A percentile compares a stretch with the other conserved stretches of the same genome.
Evolutionary conservation across 176 grass and related monocot species (phyloP).

Genomic region (Aegilops bicornis): DNA sequence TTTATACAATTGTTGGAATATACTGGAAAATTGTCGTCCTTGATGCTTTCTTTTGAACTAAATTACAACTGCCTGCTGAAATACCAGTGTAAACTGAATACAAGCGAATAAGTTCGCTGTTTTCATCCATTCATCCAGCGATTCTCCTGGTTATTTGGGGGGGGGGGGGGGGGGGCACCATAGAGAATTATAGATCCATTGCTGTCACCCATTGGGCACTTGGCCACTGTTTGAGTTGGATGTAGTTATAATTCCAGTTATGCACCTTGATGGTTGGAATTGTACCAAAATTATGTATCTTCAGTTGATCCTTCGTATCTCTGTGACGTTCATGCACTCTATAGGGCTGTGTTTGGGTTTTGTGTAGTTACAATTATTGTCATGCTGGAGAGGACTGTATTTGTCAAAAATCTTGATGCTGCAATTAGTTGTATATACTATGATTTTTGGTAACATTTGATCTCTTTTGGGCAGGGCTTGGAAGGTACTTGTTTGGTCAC

Average conservation of each 20-base stretch:
- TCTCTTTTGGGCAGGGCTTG: constrained; percentile 3
- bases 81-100: neutral
- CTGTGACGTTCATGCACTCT: neutral
- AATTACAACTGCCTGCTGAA: neutral
- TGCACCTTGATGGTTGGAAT: neutral
- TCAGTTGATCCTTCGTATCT: neutral
- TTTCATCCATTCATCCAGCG: neutral
- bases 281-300: neutral
- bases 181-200: neutral
- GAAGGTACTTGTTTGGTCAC: neutral
- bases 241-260: neutral
- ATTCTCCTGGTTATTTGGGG: neutral
- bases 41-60: neutral
- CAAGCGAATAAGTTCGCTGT: neutral
- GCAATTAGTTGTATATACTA: neutral
- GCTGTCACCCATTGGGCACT: neutral
- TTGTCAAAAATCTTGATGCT: neutral
- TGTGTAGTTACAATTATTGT: neutral
- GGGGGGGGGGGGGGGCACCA: neutral
- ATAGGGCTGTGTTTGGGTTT: neutral
- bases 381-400: neutral
- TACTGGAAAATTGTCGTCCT: neutral
- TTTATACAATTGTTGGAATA: neutral
- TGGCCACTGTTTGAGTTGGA: neutral
- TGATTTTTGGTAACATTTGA: neutral